Percentiles rank a stretch among this genome's conserved stretches.
Evolutionary conservation across 2,329 filamentous ascomycete species (phyloP).

Genomic region (Epichloe aotearoae): DNA sequence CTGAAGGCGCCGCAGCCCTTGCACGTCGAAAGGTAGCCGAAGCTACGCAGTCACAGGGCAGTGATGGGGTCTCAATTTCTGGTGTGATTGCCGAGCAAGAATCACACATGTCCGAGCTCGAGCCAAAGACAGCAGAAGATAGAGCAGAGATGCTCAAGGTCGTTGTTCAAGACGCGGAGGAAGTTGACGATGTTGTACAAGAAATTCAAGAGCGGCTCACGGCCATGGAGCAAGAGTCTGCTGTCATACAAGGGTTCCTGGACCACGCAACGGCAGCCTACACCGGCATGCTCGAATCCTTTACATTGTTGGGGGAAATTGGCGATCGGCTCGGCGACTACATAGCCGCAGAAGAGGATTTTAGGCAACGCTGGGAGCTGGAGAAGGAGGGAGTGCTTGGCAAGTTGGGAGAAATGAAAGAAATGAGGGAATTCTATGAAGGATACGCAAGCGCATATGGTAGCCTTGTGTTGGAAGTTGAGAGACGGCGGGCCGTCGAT

Average conservation of each 20-base stretch:
- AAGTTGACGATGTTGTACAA: slow-evolving; percentile 52
- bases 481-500: slow-evolving; percentile 59
- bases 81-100: slow-evolving; percentile 50
- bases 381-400: slow-evolving; percentile 57
- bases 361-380: slow-evolving; percentile 55
- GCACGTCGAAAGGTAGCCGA: slow-evolving; percentile 58
- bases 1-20: slow-evolving; percentile 62
- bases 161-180: slow-evolving; percentile 55
- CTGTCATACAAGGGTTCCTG: slow-evolving; percentile 49
- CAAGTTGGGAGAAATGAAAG: slow-evolving; percentile 63
- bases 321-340: slow-evolving; percentile 52
- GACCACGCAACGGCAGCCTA: slow-evolving; percentile 36
- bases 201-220: slow-evolving; percentile 63
- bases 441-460: slow-evolving; percentile 78
- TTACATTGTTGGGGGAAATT: slow-evolving; percentile 57
- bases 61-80: slow-evolving; percentile 47
- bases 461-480: slow-evolving; percentile 70
- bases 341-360: slow-evolving; percentile 50
- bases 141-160: slow-evolving; percentile 73
- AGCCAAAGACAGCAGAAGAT: slow-evolving; percentile 63
- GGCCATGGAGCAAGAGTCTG: slow-evolving; percentile 63
- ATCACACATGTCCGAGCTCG: slow-evolving; percentile 36
- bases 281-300: slow-evolving; percentile 45
- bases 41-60: slow-evolving; percentile 33
- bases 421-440: slow-evolving; percentile 71